Evolutionary conservation across 2,329 filamentous ascomycete genomes (phyloP).

Genomic region (Cordyceps tenuipes): DNA sequence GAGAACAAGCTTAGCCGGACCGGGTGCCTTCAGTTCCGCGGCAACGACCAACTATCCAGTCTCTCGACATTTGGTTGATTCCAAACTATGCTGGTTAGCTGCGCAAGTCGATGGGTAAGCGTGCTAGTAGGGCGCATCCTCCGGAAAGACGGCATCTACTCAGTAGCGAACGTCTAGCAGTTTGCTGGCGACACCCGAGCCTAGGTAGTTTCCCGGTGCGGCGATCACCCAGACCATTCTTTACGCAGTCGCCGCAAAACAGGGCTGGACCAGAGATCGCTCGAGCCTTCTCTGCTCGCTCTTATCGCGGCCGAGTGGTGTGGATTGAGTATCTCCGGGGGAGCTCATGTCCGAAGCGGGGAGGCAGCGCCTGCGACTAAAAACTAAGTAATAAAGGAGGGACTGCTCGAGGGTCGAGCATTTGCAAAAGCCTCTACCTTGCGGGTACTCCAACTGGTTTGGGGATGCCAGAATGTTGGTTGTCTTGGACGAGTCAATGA

Average conservation of each 20-base stretch:
- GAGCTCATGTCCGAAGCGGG: not conserved
- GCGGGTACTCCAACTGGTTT: not conserved
- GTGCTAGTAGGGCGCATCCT: not conserved
- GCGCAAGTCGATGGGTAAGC: not conserved
- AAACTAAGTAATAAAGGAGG: not conserved
- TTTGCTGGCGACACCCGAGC: not conserved
- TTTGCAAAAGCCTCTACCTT: not conserved
- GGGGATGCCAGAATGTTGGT: not conserved
- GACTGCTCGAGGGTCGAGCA: not conserved
- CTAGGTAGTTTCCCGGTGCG: too few relatives aligned
- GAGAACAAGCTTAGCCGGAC: not conserved
- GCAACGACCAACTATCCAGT: not conserved
- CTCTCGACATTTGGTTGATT: not conserved
- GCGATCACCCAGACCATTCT: too few relatives aligned
- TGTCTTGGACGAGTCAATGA: not conserved
- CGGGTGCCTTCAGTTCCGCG: not conserved
- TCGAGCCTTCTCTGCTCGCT: not conserved
- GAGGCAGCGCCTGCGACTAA: not conserved
- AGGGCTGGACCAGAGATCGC: not conserved
- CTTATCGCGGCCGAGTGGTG: conserved; percentile 2
- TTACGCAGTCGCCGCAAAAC: not conserved
- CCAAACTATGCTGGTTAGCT: not conserved
- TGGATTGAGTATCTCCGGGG: conserved; percentile 8
- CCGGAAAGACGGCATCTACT: not conserved
- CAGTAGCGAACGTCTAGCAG: not conserved